Base-by-base conservation (phyloP, 2,329 filamentous ascomycete species). In the Sporothrix protearum region DNA sequence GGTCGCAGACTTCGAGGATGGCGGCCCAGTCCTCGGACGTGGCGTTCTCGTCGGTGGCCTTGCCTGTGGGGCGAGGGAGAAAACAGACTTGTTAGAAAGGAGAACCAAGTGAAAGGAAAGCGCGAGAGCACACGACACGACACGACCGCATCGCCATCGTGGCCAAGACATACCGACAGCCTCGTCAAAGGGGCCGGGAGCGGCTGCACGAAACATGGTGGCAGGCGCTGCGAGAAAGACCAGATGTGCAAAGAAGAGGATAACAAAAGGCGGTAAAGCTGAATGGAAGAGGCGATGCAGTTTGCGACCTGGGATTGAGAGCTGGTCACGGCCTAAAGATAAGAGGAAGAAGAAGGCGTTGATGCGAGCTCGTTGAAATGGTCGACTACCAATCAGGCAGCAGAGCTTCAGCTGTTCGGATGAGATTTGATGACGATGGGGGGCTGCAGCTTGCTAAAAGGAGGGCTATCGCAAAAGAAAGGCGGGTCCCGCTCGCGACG, bases 1-100 rank as follows among this genome's bases (percentile, higher is more conserved):
- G 87, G 79, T 89, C 87, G 82, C 87, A 89, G 68, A 89, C 85
- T 78, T 88, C 86, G 79, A 89, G 86, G 77, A 89, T 89, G 77
- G 86, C 86, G 64, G 84, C 86, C 88, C 88, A 90, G 79, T 90
- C 88, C 79, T 96, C 88, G 39, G 91, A 92, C 28, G 94, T 98
- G 77, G 98, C 88, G 82, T 97, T 99, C 86, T 99, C 96, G 82
- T 99, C 96, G 71, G 96, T 99, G 79, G 96, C 94, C 84, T 88
- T 89, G 81, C 84, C 87, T 89, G 74, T 71, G 74, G 14, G 28
- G 70, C 74, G 10, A 22, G 69, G 55, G 53, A 28, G 42, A 30
- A 71, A 30, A 66, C 12, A 6, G 12, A 3, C 8, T 16, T 63
- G 61, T 42, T 22, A 71, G 25, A 36, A 66, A 47, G 70, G 22